phyloP scores from a whole-genome alignment of 805 yeast species.

The Candida ipomoeae region DNA sequence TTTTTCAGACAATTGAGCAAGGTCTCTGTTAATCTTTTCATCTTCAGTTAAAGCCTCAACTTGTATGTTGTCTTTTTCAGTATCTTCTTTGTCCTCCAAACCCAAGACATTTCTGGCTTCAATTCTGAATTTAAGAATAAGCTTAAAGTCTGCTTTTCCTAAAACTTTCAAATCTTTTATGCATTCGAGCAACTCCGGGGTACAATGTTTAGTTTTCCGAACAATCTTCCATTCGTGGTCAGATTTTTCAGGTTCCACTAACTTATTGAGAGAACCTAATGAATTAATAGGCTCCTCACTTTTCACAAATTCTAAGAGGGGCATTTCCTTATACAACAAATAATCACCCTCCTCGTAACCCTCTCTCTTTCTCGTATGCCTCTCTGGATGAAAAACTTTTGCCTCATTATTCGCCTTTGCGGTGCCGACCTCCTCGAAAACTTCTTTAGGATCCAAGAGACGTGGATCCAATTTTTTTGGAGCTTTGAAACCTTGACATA shows the following conservation, averaged over 20 bases:
- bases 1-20: slow-evolving; percentile 66
- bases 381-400: slow-evolving; percentile 91
- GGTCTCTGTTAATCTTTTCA: slow-evolving; percentile 81
- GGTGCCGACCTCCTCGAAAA: slow-evolving; percentile 80
- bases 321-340: slow-evolving; percentile 61
- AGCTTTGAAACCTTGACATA: slow-evolving; percentile 92
- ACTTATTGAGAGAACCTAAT: slow-evolving; percentile 67
- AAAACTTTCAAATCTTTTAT: slow-evolving; percentile 88
- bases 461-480: slow-evolving; percentile 94
- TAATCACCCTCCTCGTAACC: slow-evolving; percentile 97
- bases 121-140: slow-evolving; percentile 81
- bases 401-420: slow-evolving; percentile 77
- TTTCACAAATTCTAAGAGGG: slow-evolving; percentile 76
- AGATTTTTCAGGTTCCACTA: slow-evolving; percentile 51
- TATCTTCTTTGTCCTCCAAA: slow-evolving; percentile 55
- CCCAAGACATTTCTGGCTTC: slow-evolving; percentile 77
- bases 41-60: slow-evolving; percentile 79
- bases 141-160: slow-evolving; percentile 90
- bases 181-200: slow-evolving; percentile 75
- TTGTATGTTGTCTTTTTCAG: slow-evolving; percentile 46
- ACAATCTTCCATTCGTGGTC: slow-evolving; percentile 72
- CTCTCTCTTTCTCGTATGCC: slow-evolving; percentile 82
- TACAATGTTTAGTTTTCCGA: slow-evolving; percentile 70
- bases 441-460: slow-evolving; percentile 84
- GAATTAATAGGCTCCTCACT: slow-evolving; percentile 79